These are phyloP conservation scores for Ormosia semicastrata DNA, from an alignment of 306 rosid genomes.

Conservation along the genomic window DNA sequence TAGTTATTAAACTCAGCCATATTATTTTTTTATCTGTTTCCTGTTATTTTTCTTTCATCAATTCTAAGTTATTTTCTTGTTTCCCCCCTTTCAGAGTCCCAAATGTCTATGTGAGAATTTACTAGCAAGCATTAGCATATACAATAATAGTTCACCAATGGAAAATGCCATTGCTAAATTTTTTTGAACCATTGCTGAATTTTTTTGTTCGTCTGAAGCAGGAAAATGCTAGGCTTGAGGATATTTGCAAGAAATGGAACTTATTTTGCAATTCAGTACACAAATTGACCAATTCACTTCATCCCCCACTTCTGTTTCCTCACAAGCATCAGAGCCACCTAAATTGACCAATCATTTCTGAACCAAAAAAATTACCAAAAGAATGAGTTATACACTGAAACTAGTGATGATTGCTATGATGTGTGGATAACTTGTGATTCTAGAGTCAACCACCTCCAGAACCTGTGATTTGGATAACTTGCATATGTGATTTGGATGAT, in stretches of 20 bases:
- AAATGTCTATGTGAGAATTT: too few relatives aligned
- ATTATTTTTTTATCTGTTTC: not conserved
- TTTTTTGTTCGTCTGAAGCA: slow-evolving; percentile 25
- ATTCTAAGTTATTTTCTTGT: not conserved
- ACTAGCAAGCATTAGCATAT: too few relatives aligned
- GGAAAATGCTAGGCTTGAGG: slow-evolving; percentile 51
- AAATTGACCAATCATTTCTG: slow-evolving; percentile 43
- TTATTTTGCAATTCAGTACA: slow-evolving; percentile 64
- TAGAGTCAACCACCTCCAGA: too few relatives aligned
- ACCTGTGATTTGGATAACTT: too few relatives aligned
- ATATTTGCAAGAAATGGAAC: slow-evolving; percentile 71
- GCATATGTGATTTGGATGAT: too few relatives aligned
- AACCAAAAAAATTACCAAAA: too few relatives aligned
- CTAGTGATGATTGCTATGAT: too few relatives aligned
- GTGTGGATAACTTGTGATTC: too few relatives aligned
- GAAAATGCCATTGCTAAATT: too few relatives aligned
- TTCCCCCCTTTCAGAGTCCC: slow-evolving; percentile 44
- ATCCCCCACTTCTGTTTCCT: slow-evolving; percentile 47
- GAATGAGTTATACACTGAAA: too few relatives aligned
- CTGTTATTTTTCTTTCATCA: not conserved
- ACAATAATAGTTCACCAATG: too few relatives aligned
- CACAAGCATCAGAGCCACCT: slow-evolving; percentile 36
- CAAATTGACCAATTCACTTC: slow-evolving; percentile 45
- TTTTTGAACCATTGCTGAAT: not conserved
- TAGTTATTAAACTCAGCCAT: not conserved